Evolutionary conservation across 2,329 filamentous ascomycete species (phyloP), one percentile per base, ranked within the genome.

Genomic region (Ceratocystis harringtonii): DNA sequence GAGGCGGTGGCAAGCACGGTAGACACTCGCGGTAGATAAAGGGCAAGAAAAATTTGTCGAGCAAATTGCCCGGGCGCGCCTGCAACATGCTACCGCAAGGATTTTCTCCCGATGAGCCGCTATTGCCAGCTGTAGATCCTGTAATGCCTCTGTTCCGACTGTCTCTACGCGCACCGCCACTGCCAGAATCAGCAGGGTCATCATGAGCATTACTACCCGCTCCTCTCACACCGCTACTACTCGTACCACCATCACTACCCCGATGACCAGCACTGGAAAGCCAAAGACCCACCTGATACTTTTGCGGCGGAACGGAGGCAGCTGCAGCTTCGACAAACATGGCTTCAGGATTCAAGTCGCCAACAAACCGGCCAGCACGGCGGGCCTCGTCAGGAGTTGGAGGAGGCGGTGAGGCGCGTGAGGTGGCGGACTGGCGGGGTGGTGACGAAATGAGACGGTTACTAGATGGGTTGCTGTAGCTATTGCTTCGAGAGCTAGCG

Each of bases 291-390:
- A 84, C 76, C 50, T 81, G 81, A 61, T 80, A 79, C 41, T 78
- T 78, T 3, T 72, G 70, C 22, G 72, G 64, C 0, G 73, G 72
- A 5, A 70, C 70, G 2, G 74, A 73, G 2, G 73, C 73, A 65
- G 74, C 76, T 1, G 80, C 80, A 1, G 80, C 81, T 69, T 83
- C 80, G 69, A 82, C 76, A 65, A 85, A 82, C 71, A 84, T 80
- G 66, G 79, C 79, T 70, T 84, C 82, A 1, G 82, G 83, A 68
- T 83, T 85, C 32, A 84, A 70, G 69, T 84, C 82, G 19, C 82
- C 81, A 45, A 84, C 78, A 65, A 84, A 84, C 5, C 82, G 79
- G 1, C 75, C 75, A 0, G 74, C 73, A 48, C 32, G 45, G 8
- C 61, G 66, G 32, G 58, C 22, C 1, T 57, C 62, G 4, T 50